A percentile compares a stretch with the other conserved stretches of the same genome.
These are phyloP conservation scores for Pyrenochaeta sp. DNA, from an alignment of 2,329 filamentous ascomycete species.

Conservation along the genomic window DNA sequence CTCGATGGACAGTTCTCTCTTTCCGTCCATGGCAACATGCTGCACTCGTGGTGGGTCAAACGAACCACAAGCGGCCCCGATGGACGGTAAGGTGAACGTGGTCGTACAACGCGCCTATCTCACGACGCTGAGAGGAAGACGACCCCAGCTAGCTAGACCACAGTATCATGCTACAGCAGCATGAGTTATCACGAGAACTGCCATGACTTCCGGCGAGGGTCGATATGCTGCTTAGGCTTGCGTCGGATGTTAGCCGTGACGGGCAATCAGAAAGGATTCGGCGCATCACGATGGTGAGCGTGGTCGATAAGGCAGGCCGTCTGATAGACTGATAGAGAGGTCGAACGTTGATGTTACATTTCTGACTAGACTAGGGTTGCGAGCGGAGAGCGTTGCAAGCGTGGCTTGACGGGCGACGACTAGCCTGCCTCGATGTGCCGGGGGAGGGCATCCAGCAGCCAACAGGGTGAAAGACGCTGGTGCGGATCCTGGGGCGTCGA, in stretches of 20 bases:
- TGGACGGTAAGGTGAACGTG: conserved; percentile 38
- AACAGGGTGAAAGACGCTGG: conserved; percentile 10
- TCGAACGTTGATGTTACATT: conserved; percentile 37
- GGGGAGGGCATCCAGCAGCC: conserved; percentile 15
- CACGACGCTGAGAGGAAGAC: conserved; percentile 14
- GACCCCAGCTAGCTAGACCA: conserved; percentile 9
- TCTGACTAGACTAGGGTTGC: conserved; percentile 6
- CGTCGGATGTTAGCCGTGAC: conserved; percentile 8
- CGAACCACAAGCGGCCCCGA: conserved; percentile 28
- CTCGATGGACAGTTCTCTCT: conserved; percentile 11
- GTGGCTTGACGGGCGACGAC: conserved; percentile 25
- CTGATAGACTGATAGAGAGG: conserved; percentile 18
- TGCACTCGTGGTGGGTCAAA: conserved; percentile 29
- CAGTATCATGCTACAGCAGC: conserved; percentile 36
- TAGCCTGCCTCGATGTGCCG: conserved; percentile 13
- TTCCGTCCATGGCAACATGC: conserved; percentile 15
- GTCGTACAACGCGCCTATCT: conserved; percentile 44
- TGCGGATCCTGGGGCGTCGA: conserved; percentile 11
- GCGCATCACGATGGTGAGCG: conserved; percentile 1
- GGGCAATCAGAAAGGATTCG: not conserved
- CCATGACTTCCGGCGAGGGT: conserved; percentile 3
- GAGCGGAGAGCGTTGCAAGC: conserved; percentile 37
- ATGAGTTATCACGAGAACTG: conserved; percentile 23
- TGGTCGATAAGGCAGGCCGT: conserved; percentile 20
- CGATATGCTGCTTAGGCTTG: conserved; percentile 9